Conservation (phyloP, 257 asterid species). For the Dorcoceras hygrometricum region DNA sequence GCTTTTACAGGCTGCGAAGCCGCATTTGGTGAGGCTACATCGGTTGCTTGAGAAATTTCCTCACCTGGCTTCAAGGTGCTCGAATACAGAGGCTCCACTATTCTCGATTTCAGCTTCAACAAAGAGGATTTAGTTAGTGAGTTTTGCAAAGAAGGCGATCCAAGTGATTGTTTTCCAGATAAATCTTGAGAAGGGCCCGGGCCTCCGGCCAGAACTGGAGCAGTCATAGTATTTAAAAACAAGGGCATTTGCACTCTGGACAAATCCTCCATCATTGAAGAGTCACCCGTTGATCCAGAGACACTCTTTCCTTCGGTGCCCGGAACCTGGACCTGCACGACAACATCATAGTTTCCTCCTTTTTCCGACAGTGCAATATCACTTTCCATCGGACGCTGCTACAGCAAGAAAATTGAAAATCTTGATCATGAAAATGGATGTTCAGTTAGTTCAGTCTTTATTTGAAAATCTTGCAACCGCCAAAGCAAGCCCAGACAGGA, state of each 20-base stretch:
- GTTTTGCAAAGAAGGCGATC: slow-evolving; percentile 31
- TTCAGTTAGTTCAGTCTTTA: not conserved
- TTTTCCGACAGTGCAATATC: slow-evolving; percentile 26
- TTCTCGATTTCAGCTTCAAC: slow-evolving; percentile 59
- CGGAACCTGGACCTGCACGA: slow-evolving; percentile 42
- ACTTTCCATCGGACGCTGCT: slow-evolving; percentile 26
- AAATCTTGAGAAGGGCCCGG: slow-evolving; percentile 18
- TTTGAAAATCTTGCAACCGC: not conserved
- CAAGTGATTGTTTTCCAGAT: slow-evolving; percentile 35
- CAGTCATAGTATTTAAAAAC: slow-evolving; percentile 19
- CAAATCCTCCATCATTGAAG: slow-evolving; percentile 30
- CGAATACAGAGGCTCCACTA: slow-evolving; percentile 53
- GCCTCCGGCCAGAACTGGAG: slow-evolving; percentile 28
- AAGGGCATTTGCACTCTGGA: slow-evolving; percentile 35
- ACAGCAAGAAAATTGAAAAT: slow-evolving; percentile 3
- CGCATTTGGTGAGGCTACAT: slow-evolving; percentile 35
- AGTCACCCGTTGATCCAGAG: slow-evolving; percentile 19
- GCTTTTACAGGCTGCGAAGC: slow-evolving; percentile 28
- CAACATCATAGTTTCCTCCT: slow-evolving; percentile 41
- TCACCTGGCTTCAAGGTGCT: slow-evolving; percentile 27
- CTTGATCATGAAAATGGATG: slow-evolving; percentile 8
- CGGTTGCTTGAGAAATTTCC: slow-evolving; percentile 23
- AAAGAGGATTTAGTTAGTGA: slow-evolving; percentile 27
- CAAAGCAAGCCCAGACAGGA: not conserved
- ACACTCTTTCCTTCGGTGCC: slow-evolving; percentile 23